These are phyloP conservation scores for Sphaerobolus stellatus DNA, from an alignment of 1,284 basidiomycete species.

Conservation along the genomic window DNA sequence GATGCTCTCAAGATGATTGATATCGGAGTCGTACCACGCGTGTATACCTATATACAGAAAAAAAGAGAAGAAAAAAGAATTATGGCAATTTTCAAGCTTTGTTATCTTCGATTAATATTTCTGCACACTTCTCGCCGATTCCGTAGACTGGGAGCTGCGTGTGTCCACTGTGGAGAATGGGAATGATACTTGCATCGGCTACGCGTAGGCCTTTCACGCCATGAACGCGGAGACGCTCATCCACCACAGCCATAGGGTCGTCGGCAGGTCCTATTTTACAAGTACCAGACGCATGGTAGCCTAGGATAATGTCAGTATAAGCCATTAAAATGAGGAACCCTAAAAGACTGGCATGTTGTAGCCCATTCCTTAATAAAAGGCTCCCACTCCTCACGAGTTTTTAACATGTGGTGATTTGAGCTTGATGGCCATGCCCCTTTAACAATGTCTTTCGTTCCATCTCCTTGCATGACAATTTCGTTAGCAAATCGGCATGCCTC, in stretches of 20 bases:
- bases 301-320: background rate
- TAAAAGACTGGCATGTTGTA: background rate
- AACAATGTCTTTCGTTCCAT: background rate
- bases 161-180: conserved; percentile 20
- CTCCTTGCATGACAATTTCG: background rate
- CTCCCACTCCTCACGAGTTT: background rate
- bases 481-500: background rate
- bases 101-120: conserved; percentile 19
- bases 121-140: conserved; percentile 30
- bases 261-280: conserved; percentile 8
- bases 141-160: conserved; percentile 24
- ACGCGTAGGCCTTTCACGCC: conserved; percentile 26
- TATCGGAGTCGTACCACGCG: too few relatives aligned
- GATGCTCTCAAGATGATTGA: too few relatives aligned
- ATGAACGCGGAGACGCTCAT: conserved; percentile 24
- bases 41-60: too few relatives aligned
- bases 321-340: too few relatives aligned
- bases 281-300: conserved; percentile 6
- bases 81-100: too few relatives aligned
- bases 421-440: background rate
- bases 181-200: conserved; percentile 27
- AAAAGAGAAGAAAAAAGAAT: too few relatives aligned
- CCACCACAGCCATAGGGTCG: conserved; percentile 20
- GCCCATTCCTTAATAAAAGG: background rate
- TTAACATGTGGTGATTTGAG: background rate